Percentiles rank a stretch among this genome's conserved stretches.
phyloP scores from a whole-genome alignment of 192 early-diverging fungal genomes.

The Linnemannia elongata region DNA sequence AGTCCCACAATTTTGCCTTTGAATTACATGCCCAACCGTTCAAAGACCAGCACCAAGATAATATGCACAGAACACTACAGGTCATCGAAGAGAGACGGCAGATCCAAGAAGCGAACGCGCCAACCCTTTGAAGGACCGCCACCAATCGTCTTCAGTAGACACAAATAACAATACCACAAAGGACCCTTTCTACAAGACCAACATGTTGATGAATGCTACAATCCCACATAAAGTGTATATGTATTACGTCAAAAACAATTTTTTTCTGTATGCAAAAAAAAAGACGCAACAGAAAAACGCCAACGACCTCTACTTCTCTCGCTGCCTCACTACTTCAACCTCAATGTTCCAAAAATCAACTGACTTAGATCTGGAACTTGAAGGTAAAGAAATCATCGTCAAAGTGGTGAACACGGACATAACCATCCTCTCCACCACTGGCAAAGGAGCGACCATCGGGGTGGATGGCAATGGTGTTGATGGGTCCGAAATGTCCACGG shows the following conservation, averaged over 20 bases:
- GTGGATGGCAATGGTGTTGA: constrained; percentile 98
- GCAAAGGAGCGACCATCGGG: constrained; percentile 95
- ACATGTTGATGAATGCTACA: background rate
- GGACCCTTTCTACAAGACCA: too few species aligned
- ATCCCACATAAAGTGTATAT: constrained; percentile 1
- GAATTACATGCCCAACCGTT: too few species aligned
- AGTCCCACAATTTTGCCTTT: too few species aligned
- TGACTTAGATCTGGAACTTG: constrained; percentile 74
- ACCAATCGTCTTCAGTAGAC: too few species aligned
- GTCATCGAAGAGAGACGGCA: background rate
- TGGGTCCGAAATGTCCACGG: constrained; percentile 99
- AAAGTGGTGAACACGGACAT: constrained; percentile 95
- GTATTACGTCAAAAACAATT: constrained; percentile 6
- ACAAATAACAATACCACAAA: too few species aligned
- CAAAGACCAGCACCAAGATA: too few species aligned
- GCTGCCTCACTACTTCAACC: background rate
- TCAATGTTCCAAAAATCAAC: background rate
- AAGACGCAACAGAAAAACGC: background rate
- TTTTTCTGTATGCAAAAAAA: background rate
- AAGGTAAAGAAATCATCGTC: constrained; percentile 97
- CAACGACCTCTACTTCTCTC: background rate
- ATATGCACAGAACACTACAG: background rate
- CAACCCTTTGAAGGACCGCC: background rate
- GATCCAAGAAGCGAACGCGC: background rate
- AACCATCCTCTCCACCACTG: constrained; percentile 98